These are phyloP conservation scores for Omphalotus guepiniiformis DNA, from an alignment of 768 basidiomycete species.

Conservation along the genomic window DNA sequence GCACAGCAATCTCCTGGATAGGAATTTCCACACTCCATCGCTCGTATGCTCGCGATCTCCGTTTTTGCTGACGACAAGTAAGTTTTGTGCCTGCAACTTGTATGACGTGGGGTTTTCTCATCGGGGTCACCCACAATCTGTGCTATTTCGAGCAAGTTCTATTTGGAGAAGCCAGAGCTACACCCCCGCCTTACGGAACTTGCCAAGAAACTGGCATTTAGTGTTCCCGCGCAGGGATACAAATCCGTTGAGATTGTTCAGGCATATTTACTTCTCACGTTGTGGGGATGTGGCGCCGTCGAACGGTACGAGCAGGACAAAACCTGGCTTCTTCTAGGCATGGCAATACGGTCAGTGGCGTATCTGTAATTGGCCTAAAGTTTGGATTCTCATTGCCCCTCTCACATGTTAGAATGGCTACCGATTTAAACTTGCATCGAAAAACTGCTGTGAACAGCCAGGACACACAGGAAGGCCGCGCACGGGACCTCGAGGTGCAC, in stretches of 20 bases:
- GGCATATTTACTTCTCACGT: conserved; percentile 82
- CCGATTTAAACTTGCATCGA: conserved; percentile 92
- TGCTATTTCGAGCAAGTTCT: conserved; percentile 91
- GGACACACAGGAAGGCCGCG: conserved; percentile 75
- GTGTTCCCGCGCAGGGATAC: conserved; percentile 79
- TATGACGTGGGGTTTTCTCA: conserved; percentile 1
- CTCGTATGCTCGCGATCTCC: conserved; percentile 93
- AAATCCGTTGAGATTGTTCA: conserved; percentile 96
- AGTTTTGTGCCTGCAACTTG: conserved; percentile 23
- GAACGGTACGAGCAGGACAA: conserved; percentile 96
- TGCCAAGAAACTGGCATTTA: conserved; percentile 85
- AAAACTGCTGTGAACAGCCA: conserved; percentile 61
- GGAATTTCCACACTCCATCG: conserved; percentile 89
- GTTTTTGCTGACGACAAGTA: conserved; percentile 90
- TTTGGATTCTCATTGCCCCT: background rate
- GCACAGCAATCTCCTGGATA: conserved; percentile 79
- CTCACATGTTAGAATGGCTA: conserved; percentile 69
- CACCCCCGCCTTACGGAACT: conserved; percentile 76
- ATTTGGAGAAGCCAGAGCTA: conserved; percentile 75
- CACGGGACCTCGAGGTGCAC: conserved; percentile 80
- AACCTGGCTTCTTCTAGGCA: conserved; percentile 87
- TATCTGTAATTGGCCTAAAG: background rate
- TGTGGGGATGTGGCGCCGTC: conserved; percentile 93
- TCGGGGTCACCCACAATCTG: conserved; percentile 56
- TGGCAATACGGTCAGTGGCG: conserved; percentile 66